Percentiles rank a stretch among this genome's conserved stretches.
phyloP scores from a whole-genome alignment of 371 early-diverging fungal genomes.

The Mortierella sp. region DNA sequence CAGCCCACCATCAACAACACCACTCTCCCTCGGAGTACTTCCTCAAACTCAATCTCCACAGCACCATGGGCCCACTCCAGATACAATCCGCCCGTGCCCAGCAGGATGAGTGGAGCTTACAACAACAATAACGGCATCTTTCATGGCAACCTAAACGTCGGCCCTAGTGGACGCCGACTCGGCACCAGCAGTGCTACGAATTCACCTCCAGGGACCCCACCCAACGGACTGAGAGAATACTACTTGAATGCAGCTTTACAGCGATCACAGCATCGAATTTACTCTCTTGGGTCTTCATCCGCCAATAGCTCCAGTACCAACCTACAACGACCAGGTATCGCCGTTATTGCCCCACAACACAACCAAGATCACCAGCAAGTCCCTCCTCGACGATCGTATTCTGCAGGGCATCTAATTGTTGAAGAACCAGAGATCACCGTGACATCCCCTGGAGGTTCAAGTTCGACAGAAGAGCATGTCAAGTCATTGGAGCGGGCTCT shows the following conservation, averaged over 20 bases:
- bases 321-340: constrained; percentile 23
- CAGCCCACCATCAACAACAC: neutral
- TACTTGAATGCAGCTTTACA: constrained; percentile 45
- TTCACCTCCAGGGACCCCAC: constrained; percentile 48
- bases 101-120: constrained; percentile 48
- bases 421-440: constrained; percentile 47
- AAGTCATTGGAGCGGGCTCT: constrained; percentile 27
- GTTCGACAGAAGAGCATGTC: constrained; percentile 44
- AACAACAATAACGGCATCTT: constrained; percentile 33
- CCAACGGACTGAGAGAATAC: constrained; percentile 44
- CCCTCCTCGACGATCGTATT: constrained; percentile 32
- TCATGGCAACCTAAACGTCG: constrained; percentile 10
- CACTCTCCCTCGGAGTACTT: neutral
- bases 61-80: constrained; percentile 12
- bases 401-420: constrained; percentile 29
- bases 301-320: constrained; percentile 11
- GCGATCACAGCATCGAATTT: constrained; percentile 26
- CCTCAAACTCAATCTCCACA: constrained; percentile 6
- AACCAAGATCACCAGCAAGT: neutral
- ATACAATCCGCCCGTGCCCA: constrained; percentile 49
- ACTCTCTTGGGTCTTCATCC: constrained; percentile 13
- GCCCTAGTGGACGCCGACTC: constrained; percentile 13
- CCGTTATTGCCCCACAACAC: constrained; percentile 9
- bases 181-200: constrained; percentile 36
- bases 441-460: constrained; percentile 42